Base-by-base conservation (phyloP, 495 filamentous ascomycete species). In the Tuber umbilicatum region DNA sequence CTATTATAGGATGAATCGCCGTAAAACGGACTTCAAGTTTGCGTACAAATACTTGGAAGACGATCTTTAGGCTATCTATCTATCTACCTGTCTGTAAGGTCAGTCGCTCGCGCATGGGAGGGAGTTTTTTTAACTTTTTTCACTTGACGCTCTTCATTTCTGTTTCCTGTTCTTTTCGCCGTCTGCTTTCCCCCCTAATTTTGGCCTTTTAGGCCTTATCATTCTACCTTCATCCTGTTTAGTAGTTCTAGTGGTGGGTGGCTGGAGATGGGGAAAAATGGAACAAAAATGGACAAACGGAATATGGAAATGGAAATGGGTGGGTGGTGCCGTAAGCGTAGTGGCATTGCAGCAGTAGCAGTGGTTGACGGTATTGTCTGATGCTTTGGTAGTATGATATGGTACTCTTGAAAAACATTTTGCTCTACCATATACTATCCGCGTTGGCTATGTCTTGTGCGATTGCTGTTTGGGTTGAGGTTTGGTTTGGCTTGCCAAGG, bases 21-120 rank as follows among this genome's bases (percentile, higher is more conserved):
- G 95, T 81, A 99, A 99, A 87, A 93, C 92, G 50, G 95, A 99
- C 83, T 99, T 99, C 86, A 95, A 96, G 84, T 99, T 99, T 83
- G 90, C 92, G 67, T 99, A 99, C 87, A 97, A 97, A 84, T 99
- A 94, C 85, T 86, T 97, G 74, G 94, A 97, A 83, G 93, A 97
- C 84, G 93, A 97, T 81, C 86, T 97, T 86, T 95, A 86, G 80
- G 69, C 37, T 77, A 39, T 64, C 55, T 50, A 6, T 19, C 43
- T 60, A 5, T 64, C 55, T 64, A 27, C 31, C 14, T 35, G 27
- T 64, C 55, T 64, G 55, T 64, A 64, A 35, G 55, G 55, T 64
- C 55, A 7, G 55, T 35, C 31, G 55, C 35, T 64, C 55, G 27
- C 55, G 55, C 55, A 64, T 64, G 27, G 55, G n/a, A 23, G 40